Evolutionary conservation across 2,329 filamentous ascomycete species (phyloP).

Genomic region (Aspergillus arachidicola): DNA sequence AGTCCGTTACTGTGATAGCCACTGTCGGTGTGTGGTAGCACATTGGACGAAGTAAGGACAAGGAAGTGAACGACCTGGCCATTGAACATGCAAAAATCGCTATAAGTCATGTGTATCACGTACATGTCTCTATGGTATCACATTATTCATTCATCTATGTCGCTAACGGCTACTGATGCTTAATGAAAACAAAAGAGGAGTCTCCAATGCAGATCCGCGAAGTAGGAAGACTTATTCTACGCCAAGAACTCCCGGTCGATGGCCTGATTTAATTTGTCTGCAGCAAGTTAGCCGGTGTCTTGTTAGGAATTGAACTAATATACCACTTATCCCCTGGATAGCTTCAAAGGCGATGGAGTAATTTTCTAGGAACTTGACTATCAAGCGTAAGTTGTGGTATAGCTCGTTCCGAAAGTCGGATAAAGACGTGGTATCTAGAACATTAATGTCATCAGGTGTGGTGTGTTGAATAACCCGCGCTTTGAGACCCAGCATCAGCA

Average conservation of each 20-base stretch:
- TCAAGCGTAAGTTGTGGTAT: slow-evolving; percentile 21
- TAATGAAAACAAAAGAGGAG: neutral
- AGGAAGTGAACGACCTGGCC: neutral
- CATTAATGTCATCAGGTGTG: neutral
- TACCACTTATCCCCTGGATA: slow-evolving; percentile 25
- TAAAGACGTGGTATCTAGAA: slow-evolving; percentile 3
- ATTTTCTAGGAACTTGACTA: slow-evolving; percentile 22
- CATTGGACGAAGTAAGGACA: neutral
- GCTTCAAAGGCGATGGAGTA: slow-evolving; percentile 28
- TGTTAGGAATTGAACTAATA: neutral
- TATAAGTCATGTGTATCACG: neutral
- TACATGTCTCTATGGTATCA: neutral
- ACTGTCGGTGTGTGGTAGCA: neutral
- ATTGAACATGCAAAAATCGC: neutral
- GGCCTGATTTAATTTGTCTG: slow-evolving; percentile 4
- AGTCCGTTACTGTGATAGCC: neutral
- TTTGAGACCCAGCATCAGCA: slow-evolving; percentile 32
- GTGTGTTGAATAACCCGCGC: slow-evolving; percentile 10
- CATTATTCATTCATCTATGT: neutral
- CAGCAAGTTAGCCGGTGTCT: neutral
- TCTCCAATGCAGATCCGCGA: neutral
- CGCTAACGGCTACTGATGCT: neutral
- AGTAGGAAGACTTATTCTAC: neutral
- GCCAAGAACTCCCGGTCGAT: slow-evolving; percentile 7
- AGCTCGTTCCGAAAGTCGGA: slow-evolving; percentile 23